Evolutionary conservation across 345 rosid genomes (phyloP).

Genomic region (Mallotus nudiflorus): DNA sequence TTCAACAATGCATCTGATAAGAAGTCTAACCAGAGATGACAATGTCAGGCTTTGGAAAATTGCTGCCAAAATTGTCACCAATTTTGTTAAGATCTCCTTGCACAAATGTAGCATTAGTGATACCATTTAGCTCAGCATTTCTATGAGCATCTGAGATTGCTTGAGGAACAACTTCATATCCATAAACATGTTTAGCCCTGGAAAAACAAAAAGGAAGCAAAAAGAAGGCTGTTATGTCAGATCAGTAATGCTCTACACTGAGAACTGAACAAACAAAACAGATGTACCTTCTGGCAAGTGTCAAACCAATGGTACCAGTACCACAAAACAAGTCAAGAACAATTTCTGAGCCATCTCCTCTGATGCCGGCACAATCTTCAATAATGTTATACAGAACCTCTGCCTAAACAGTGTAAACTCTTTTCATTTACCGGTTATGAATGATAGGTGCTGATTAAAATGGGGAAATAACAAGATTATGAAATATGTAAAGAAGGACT

Average conservation of each 20-base stretch:
- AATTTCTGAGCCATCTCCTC: slow-evolving; percentile 88
- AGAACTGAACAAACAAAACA: slow-evolving; percentile 12
- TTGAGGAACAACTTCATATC: slow-evolving; percentile 92
- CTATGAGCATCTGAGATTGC: slow-evolving; percentile 72
- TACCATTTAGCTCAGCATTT: slow-evolving; percentile 80
- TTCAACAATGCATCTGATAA: slow-evolving; percentile 11
- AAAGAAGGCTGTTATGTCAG: not conserved
- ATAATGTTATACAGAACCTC: slow-evolving; percentile 85
- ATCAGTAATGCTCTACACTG: not conserved
- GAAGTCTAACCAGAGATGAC: slow-evolving; percentile 69
- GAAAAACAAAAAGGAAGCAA: not conserved
- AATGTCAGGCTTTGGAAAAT: slow-evolving; percentile 80
- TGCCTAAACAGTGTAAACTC: slow-evolving; percentile 51
- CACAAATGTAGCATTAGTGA: slow-evolving; percentile 73
- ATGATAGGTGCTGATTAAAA: slow-evolving; percentile 3
- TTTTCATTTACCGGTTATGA: slow-evolving; percentile 13
- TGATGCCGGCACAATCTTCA: slow-evolving; percentile 77
- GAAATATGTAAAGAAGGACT: not conserved
- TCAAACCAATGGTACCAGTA: slow-evolving; percentile 89
- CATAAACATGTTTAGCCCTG: slow-evolving; percentile 85
- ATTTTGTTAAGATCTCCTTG: slow-evolving; percentile 96
- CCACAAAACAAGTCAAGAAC: slow-evolving; percentile 96
- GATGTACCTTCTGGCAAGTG: slow-evolving; percentile 77
- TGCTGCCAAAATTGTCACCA: slow-evolving; percentile 70
- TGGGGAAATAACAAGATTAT: not conserved